Conservation (phyloP, 257 asterid species). For the Ajuga chamaepitys region DNA sequence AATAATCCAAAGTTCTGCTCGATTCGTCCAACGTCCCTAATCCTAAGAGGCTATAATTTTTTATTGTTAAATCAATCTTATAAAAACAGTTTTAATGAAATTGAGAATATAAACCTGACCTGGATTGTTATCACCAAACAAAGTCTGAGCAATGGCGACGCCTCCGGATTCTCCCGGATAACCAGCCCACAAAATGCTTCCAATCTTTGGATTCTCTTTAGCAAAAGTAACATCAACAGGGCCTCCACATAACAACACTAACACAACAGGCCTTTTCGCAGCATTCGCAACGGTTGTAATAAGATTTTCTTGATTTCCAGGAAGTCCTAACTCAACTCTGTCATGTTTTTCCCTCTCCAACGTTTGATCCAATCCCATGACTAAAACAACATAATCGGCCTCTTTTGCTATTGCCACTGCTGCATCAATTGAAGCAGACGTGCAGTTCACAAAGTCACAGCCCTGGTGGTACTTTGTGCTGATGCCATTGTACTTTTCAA, state of each 20-base stretch:
- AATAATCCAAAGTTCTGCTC: too few species aligned
- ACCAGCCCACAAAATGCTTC: constrained; percentile 71
- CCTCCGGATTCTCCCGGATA: constrained; percentile 81
- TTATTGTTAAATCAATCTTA: neutral
- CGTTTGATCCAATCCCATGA: constrained; percentile 64
- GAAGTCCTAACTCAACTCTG: constrained; percentile 40
- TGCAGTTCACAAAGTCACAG: constrained; percentile 41
- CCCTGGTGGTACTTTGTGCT: constrained; percentile 28
- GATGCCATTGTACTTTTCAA: constrained; percentile 21
- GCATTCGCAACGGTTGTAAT: constrained; percentile 33
- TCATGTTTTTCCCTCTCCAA: constrained; percentile 46
- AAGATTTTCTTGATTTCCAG: constrained; percentile 46
- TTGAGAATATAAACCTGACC: constrained; percentile 20
- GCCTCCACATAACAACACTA: constrained; percentile 56
- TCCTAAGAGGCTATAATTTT: too few species aligned
- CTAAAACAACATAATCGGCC: constrained; percentile 44
- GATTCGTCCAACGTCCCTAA: too few species aligned
- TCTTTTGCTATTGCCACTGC: constrained; percentile 24
- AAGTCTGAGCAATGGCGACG: constrained; percentile 41
- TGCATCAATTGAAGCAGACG: constrained; percentile 24
- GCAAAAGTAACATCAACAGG: constrained; percentile 68
- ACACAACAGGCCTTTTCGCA: constrained; percentile 38
- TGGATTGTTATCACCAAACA: constrained; percentile 60
- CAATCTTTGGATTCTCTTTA: constrained; percentile 36
- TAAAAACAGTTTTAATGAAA: neutral